Evolutionary conservation across 768 basidiomycete species (phyloP).

Genomic region (Tremella mesenterica): DNA sequence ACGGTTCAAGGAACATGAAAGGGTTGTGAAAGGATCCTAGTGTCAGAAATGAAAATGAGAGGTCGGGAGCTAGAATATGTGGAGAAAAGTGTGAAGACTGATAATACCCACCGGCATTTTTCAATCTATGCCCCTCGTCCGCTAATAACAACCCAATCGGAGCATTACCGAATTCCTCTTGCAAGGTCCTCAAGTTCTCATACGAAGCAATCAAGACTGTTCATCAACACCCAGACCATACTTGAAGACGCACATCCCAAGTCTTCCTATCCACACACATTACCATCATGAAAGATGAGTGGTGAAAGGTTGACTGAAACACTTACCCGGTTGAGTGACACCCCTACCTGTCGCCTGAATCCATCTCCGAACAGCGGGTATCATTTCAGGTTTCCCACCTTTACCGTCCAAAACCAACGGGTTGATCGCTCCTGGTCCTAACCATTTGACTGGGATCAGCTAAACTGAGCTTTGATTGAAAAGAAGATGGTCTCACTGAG

Average conservation of each 20-base stretch:
- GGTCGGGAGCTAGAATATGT: no score
- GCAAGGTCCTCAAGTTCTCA: conserved; percentile 78
- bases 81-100: no score
- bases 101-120: conserved; percentile 69
- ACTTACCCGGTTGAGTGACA: conserved; percentile 77
- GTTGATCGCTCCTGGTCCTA: conserved; percentile 69
- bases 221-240: background rate
- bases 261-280: no score
- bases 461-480: background rate
- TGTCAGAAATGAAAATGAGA: no score
- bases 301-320: no score
- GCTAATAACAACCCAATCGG: conserved; percentile 86
- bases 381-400: conserved; percentile 69
- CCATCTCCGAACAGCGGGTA: conserved; percentile 78
- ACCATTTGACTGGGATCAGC: conserved; percentile 70
- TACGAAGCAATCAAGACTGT: conserved; percentile 98
- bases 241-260: no score
- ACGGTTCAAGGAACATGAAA: no score
- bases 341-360: conserved; percentile 78
- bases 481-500: conserved; percentile 52
- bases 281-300: no score
- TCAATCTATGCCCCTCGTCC: conserved; percentile 93
- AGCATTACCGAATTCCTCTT: conserved; percentile 65
- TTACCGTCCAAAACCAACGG: conserved; percentile 86
- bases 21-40: conserved; percentile 1